phyloP scores from a whole-genome alignment of 345 rosid species.

The Rhizophora mangle region DNA sequence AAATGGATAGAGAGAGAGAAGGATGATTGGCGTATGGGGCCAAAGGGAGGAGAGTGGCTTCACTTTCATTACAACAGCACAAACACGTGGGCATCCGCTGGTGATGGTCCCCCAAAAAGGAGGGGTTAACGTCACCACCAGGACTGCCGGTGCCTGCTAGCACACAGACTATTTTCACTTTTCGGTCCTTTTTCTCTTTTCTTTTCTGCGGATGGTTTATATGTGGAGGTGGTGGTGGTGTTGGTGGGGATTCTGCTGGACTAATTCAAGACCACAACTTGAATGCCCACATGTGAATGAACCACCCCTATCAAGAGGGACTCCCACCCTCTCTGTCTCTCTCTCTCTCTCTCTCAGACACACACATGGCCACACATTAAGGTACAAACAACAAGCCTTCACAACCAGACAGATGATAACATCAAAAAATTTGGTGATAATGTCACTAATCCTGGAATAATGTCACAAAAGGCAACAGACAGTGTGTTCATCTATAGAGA shows the following conservation, averaged over 20 bases:
- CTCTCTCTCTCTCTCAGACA: not conserved
- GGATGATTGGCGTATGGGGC: too few species aligned
- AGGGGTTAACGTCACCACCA: constrained; percentile 6
- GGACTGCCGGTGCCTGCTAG: not conserved
- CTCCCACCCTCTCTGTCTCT: too few species aligned
- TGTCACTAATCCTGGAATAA: not conserved
- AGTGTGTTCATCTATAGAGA: not conserved
- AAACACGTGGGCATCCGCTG: not conserved
- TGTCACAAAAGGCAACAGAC: not conserved
- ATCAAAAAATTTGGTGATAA: not conserved
- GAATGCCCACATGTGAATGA: constrained; percentile 35
- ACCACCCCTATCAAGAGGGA: not conserved
- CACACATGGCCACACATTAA: constrained; percentile 10
- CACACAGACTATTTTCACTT: constrained; percentile 15
- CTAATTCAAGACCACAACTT: not conserved
- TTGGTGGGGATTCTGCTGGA: not conserved
- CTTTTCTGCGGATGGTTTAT: too few species aligned
- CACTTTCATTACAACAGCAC: not conserved
- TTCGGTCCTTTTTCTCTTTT: not conserved
- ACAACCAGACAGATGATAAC: constrained; percentile 7
- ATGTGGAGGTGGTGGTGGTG: too few species aligned
- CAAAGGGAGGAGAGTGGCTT: not conserved
- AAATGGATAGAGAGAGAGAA: too few species aligned
- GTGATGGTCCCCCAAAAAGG: not conserved
- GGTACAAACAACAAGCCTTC: not conserved